phyloP scores from a whole-genome alignment of 345 rosid species.

The Syzygium jambos region DNA sequence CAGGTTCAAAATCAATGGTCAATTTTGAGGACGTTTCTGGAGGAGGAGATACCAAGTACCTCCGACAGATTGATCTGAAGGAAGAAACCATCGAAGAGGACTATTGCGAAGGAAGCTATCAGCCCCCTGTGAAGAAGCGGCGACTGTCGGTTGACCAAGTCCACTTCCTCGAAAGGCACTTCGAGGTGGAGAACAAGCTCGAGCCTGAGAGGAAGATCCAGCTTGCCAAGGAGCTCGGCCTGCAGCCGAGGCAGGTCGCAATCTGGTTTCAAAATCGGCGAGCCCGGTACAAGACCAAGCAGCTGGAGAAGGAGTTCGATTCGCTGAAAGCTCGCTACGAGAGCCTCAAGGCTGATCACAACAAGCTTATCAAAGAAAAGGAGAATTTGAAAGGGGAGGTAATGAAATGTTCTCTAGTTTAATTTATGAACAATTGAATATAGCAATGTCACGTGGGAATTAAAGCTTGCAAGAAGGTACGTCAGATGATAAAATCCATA shows the following conservation, averaged over 20 bases:
- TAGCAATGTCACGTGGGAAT: not conserved
- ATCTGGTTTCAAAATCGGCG: constrained; percentile 84
- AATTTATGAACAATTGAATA: not conserved
- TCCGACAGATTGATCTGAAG: constrained; percentile 7
- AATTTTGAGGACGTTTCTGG: constrained; percentile 15
- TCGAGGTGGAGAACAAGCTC: constrained; percentile 61
- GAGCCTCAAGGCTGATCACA: constrained; percentile 51
- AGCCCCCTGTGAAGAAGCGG: constrained; percentile 42
- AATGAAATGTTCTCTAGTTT: not conserved
- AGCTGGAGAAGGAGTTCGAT: constrained; percentile 52
- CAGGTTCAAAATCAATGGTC: constrained; percentile 22
- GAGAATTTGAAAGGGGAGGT: constrained; percentile 51
- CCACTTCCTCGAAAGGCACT: constrained; percentile 57
- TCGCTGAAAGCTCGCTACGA: constrained; percentile 38
- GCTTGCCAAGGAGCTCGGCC: constrained; percentile 59
- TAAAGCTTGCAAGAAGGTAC: not conserved
- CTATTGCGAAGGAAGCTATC: constrained; percentile 12
- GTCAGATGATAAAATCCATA: not conserved
- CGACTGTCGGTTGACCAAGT: constrained; percentile 51
- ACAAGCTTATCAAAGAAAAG: constrained; percentile 34
- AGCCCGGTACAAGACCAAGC: constrained; percentile 64
- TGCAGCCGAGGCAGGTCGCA: constrained; percentile 76
- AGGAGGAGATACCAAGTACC: constrained; percentile 2
- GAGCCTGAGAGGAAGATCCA: constrained; percentile 65
- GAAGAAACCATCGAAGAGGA: constrained; percentile 29